Evolutionary conservation across 495 filamentous ascomycete species (phyloP), one percentile per base, ranked within the genome.

Genomic region (Trichoderma virens): DNA sequence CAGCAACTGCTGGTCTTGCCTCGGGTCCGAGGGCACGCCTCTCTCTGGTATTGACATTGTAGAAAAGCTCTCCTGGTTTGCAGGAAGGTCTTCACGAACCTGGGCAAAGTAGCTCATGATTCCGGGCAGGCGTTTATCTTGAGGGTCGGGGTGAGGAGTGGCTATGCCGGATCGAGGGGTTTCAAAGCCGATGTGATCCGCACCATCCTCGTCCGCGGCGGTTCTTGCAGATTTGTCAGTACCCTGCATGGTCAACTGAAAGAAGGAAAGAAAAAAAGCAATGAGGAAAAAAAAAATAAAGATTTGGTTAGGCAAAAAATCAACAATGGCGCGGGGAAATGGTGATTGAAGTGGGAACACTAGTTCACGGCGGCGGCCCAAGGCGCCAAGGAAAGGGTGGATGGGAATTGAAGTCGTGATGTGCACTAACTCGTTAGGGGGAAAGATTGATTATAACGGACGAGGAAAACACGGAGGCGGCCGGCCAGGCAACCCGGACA

Each of bases 71-170:
- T 56, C 51, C 51, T 30, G 67, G 74, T 20, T 59, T 70, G 69
- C 77, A 79, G 78, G 77, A 73, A 74, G 25, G 32, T 41, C 79
- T 78, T 75, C 82, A 96, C 92, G 84, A 93, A 97, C 93, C 92
- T 97, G 93, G 79, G 89, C 89, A 83, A 94, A 96, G 82, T 91
- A 96, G 81, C 87, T 92, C 82, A 91, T 86, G 75, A 96, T 91
- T 70, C 90, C 90, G 56, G 93, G 93, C 71, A 93, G 80, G 73
- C 92, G 88, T 75, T 94, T 96, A 78, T 97, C 93, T 51, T 86
- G 86, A 61, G 84, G 88, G 77, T 97, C 91, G 41, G 92, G 93
- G 68, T 90, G 89, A 41, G 93, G 93, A 43, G 93, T 97, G 51
- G 89, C 86, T 69, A 93, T 82, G 67, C 91, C 92, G 64, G 90